These are phyloP conservation scores for Dendrothele bispora DNA, from an alignment of 768 basidiomycete genomes.

Conservation along the genomic window DNA sequence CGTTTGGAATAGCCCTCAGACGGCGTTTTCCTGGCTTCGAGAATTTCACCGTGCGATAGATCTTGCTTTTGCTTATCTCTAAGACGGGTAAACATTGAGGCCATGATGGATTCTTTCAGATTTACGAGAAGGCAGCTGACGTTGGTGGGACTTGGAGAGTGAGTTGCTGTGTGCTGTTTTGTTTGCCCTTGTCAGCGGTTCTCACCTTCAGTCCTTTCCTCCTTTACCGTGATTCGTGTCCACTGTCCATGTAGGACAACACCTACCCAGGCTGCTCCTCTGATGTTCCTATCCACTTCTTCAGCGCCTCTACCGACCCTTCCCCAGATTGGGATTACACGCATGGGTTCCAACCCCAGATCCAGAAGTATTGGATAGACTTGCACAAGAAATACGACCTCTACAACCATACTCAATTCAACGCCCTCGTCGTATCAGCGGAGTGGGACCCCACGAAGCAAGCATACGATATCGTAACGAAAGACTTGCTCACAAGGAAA, in stretches of 20 bases:
- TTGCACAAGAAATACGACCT: conserved; percentile 44
- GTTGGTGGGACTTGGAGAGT: conserved; percentile 58
- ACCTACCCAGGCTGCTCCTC: conserved; percentile 41
- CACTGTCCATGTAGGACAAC: conserved; percentile 21
- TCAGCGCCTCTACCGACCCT: conserved; percentile 48
- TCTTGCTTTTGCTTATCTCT: background rate
- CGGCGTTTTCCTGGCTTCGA: background rate
- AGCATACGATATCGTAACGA: conserved; percentile 35
- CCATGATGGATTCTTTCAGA: too few relatives aligned
- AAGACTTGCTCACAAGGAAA: conserved; percentile 32
- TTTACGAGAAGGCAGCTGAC: conserved; percentile 43
- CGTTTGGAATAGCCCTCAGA: background rate
- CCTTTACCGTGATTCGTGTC: conserved; percentile 21
- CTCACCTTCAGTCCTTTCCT: background rate
- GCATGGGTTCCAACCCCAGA: conserved; percentile 40
- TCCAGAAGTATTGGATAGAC: conserved; percentile 41
- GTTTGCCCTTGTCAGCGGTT: too few relatives aligned
- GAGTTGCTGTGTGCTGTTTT: conserved; percentile 19
- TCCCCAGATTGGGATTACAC: conserved; percentile 43
- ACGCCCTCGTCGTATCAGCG: conserved; percentile 41
- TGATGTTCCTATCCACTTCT: conserved; percentile 42
- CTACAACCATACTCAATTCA: conserved; percentile 38
- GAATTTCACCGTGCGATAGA: background rate
- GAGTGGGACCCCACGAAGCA: conserved; percentile 41
- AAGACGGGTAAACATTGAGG: too few relatives aligned